Percentiles rank a stretch among this genome's conserved stretches.
Evolutionary conservation across 2,329 filamentous ascomycete genomes (phyloP).

Genomic region (Aspergillus sp.): DNA sequence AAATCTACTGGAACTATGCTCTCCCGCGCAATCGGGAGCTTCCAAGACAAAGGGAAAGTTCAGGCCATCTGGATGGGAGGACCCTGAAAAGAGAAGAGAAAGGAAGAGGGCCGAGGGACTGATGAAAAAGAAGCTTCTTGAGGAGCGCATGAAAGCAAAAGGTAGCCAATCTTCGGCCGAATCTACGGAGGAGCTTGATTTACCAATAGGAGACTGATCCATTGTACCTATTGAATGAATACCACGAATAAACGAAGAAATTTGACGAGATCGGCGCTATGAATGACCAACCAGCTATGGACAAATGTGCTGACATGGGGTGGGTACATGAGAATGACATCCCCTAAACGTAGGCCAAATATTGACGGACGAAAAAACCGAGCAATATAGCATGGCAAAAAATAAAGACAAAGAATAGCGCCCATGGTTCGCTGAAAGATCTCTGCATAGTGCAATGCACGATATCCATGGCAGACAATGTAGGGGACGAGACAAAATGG

Average conservation of each 20-base stretch:
- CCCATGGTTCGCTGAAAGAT: too few relatives aligned
- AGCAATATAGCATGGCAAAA: too few relatives aligned
- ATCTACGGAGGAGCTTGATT: constrained; percentile 1
- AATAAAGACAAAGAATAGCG: too few relatives aligned
- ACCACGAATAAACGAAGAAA: not conserved
- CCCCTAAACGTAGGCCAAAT: too few relatives aligned
- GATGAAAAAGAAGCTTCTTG: constrained; percentile 28
- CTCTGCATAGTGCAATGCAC: too few relatives aligned
- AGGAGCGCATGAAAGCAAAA: constrained; percentile 11
- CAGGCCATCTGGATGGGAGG: constrained; percentile 35
- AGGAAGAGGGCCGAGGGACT: constrained; percentile 43
- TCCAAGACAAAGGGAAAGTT: constrained; percentile 15
- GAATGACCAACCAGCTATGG: too few relatives aligned
- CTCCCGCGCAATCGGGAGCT: not conserved
- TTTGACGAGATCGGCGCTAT: not conserved
- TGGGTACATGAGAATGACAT: too few relatives aligned
- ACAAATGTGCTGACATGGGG: too few relatives aligned
- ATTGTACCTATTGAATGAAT: not conserved
- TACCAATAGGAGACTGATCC: not conserved
- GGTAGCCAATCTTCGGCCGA: not conserved
- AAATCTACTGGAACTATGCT: constrained; percentile 25
- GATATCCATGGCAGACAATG: too few relatives aligned
- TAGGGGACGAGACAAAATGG: too few relatives aligned
- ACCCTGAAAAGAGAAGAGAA: constrained; percentile 33
- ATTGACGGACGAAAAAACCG: too few relatives aligned